Base-by-base conservation (phyloP, 106 monocot genomes). In the Platanthera guangdongensis region DNA sequence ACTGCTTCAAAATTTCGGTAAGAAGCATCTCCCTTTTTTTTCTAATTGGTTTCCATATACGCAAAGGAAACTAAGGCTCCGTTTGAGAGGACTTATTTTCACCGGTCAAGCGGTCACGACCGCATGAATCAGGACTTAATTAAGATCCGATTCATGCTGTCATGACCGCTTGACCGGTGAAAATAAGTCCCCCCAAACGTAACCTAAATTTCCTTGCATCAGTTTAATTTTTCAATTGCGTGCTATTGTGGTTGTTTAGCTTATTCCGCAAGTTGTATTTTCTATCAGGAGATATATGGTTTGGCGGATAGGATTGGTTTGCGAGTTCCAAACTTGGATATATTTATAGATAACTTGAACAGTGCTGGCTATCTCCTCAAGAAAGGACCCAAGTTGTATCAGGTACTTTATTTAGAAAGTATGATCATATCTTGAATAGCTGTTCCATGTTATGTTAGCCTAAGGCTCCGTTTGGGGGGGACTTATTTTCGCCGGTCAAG, bases 321-420 rank as follows among this genome's bases (percentile, higher is more conserved):
- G 75, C 77, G 86, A 81, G 94, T 94, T 83, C 92, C 97, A 71
- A 89, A 99, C 57, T 79, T 99, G 9, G 94, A 99, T 57, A 82
- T 82, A 18, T 81, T 99, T 79, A 68, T 99, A 46, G 97, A 99
- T 39, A 99, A 91, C 75, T 76, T 99, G 84, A 99, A 94, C 74
- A 92, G 77, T 76, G 88, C 85, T 72, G 94, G 97, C n/a, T 94
- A 88, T 90, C 74, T 99, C 62, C 88, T 94, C 47, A 94, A 94
- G 81, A 99, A 94, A 83, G 97, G 97, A 52, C 85, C 91, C 13
- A 89, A 83, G 65, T 89, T 73, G 72, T 97, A 97, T 82, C 97
- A 97, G 97, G 97, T 97, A 82, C 7, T 67, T 64, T 47, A 46
- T 47, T 55, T 8, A 52, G 25, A 75, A n/a, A 48, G 8, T n/a